Evolutionary conservation across 2,329 filamentous ascomycete species (phyloP).

Genomic region (Pestalotiopsis sp.): DNA sequence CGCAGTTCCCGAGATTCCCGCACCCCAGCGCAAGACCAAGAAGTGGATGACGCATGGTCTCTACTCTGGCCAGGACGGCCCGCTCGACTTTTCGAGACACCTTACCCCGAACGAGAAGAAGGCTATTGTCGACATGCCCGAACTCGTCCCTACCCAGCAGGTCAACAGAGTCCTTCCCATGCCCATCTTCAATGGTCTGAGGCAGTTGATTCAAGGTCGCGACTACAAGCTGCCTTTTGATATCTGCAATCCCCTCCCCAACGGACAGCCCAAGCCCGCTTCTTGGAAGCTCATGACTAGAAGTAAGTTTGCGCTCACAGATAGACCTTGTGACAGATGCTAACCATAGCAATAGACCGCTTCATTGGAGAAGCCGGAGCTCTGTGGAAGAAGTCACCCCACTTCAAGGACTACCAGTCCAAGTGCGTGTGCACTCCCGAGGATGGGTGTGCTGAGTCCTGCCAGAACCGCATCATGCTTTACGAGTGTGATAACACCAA

Average conservation of each 20-base stretch:
- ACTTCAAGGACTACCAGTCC: constrained; percentile 71
- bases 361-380: constrained; percentile 83
- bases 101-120: constrained; percentile 54
- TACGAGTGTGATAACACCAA: constrained; percentile 94
- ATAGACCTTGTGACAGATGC: background rate
- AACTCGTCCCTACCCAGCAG: constrained; percentile 44
- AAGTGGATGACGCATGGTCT: constrained; percentile 81
- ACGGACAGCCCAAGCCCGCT: constrained; percentile 85
- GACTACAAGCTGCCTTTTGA: constrained; percentile 91
- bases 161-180: constrained; percentile 65
- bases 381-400: constrained; percentile 78
- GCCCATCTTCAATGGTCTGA: constrained; percentile 77
- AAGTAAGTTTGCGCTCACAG: constrained; percentile 58
- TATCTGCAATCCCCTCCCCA: constrained; percentile 82
- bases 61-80: constrained; percentile 76
- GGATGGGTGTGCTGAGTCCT: constrained; percentile 82
- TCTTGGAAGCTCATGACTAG: constrained; percentile 91
- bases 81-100: constrained; percentile 46
- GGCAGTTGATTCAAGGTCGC: constrained; percentile 68
- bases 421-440: constrained; percentile 78
- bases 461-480: constrained; percentile 94
- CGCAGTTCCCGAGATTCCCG: constrained; percentile 34
- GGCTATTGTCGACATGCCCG: constrained; percentile 46
- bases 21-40: constrained; percentile 56
- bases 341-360: constrained; percentile 61